Conservation (phyloP, 2,329 filamentous ascomycete species). For the Phaeoacremonium minimum region DNA sequence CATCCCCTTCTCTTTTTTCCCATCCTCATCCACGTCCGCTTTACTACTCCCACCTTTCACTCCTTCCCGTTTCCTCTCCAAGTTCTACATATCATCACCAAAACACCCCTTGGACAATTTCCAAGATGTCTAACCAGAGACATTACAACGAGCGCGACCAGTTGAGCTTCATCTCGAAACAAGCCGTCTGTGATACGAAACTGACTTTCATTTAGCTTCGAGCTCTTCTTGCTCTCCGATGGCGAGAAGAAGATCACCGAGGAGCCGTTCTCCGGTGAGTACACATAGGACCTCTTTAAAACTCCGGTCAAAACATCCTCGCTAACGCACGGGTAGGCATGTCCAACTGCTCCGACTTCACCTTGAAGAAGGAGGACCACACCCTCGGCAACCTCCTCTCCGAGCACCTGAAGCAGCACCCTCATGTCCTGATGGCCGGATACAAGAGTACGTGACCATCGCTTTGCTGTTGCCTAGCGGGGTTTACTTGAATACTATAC, state of each 20-base stretch:
- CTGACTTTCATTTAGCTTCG: constrained; percentile 60
- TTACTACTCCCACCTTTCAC: no score
- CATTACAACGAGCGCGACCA: no score
- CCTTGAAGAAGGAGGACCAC: constrained; percentile 95
- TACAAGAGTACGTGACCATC: constrained; percentile 68
- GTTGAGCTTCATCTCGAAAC: no score
- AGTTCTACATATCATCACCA: neutral
- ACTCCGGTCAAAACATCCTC: neutral
- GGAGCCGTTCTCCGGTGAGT: constrained; percentile 81
- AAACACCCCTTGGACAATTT: constrained; percentile 6
- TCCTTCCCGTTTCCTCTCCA: no score
- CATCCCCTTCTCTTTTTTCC: no score
- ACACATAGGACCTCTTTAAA: neutral
- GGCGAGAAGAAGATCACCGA: constrained; percentile 93
- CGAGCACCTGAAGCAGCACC: constrained; percentile 78
- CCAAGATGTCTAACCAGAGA: no score
- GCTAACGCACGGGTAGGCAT: constrained; percentile 54
- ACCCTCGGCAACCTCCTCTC: constrained; percentile 88
- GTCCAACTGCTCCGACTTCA: constrained; percentile 92
- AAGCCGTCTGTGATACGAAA: no score
- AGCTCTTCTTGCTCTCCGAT: constrained; percentile 82
- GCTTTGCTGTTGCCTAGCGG: constrained; percentile 14
- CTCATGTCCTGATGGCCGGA: constrained; percentile 82
- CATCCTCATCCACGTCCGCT: no score
- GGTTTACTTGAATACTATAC: no score